phyloP scores from a whole-genome alignment of 331 rosid genomes.

The Phaseolus coccineus region DNA sequence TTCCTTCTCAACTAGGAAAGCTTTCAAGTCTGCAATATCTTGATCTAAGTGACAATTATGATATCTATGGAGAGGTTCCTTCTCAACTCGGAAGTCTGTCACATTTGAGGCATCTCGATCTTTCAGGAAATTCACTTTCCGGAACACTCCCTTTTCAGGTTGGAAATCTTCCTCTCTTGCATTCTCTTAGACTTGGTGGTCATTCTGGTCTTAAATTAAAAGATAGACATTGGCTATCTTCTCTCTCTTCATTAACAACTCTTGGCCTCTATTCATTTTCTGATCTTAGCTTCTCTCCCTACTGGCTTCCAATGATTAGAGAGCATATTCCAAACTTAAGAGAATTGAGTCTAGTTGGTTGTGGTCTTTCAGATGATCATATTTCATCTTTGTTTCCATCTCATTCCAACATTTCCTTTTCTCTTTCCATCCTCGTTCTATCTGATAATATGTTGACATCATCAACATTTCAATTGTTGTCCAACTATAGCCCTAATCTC shows the following conservation, averaged over 20 bases:
- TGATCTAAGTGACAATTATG: too few species aligned
- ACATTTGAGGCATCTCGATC: not conserved
- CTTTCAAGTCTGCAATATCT: not conserved
- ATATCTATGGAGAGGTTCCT: not conserved
- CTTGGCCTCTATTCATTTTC: not conserved
- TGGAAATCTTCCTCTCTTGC: conserved; percentile 11
- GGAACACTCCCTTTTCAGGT: conserved; percentile 2
- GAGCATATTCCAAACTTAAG: conserved; percentile 19
- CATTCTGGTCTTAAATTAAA: not conserved
- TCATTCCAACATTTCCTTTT: conserved; percentile 1
- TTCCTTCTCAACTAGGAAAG: not conserved
- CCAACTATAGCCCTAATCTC: not conserved
- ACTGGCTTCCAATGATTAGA: not conserved
- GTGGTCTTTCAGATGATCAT: not conserved
- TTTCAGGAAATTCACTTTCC: not conserved
- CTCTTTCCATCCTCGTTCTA: not conserved
- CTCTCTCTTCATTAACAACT: not conserved
- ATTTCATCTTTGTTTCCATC: not conserved
- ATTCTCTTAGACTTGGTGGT: not conserved
- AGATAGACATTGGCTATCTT: conserved; percentile 15
- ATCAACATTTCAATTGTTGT: not conserved
- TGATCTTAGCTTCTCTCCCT: not conserved
- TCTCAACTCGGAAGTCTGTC: not conserved
- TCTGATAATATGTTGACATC: not conserved
- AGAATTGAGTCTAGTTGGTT: rapidly evolving